A percentile compares a stretch with the other conserved stretches of the same genome.
phyloP scores from a whole-genome alignment of 768 basidiomycete genomes.

The Termitomyces sp. region DNA sequence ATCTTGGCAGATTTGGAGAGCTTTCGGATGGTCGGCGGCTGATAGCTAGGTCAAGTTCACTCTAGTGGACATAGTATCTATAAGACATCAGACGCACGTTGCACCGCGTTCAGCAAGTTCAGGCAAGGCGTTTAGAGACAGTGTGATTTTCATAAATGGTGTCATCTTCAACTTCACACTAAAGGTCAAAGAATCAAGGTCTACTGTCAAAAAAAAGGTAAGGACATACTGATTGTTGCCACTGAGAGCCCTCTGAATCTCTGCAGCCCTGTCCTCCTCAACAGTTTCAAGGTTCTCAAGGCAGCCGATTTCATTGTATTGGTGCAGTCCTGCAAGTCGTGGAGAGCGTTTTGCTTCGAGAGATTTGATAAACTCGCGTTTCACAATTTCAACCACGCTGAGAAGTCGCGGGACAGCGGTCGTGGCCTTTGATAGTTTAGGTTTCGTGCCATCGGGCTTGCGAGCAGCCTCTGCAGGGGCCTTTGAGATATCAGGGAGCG shows the following conservation, averaged over 20 bases:
- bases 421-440: conserved; percentile 27
- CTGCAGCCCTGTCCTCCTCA: conserved; percentile 29
- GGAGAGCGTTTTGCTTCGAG: conserved; percentile 37
- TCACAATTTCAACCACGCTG: conserved; percentile 79
- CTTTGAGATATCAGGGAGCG: conserved; percentile 37
- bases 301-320: conserved; percentile 69
- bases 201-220: neutral
- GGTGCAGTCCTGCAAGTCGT: conserved; percentile 56
- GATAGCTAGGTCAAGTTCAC: conserved; percentile 38
- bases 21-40: conserved; percentile 46
- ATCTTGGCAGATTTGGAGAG: conserved; percentile 55
- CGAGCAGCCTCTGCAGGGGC: neutral
- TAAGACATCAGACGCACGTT: conserved; percentile 33
- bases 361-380: conserved; percentile 66
- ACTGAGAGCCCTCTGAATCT: conserved; percentile 39
- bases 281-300: conserved; percentile 36
- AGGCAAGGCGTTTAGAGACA: conserved; percentile 43
- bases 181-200: neutral
- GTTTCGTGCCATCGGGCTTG: neutral
- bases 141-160: conserved; percentile 67
- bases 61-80: neutral
- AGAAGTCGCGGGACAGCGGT: conserved; percentile 57
- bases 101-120: conserved; percentile 35
- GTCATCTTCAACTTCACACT: conserved; percentile 54
- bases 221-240: conserved; percentile 57